Evolutionary conservation across 768 basidiomycete species (phyloP), one percentile per base, ranked within the genome.

Genomic region (Stropharia rugosoannulata): DNA sequence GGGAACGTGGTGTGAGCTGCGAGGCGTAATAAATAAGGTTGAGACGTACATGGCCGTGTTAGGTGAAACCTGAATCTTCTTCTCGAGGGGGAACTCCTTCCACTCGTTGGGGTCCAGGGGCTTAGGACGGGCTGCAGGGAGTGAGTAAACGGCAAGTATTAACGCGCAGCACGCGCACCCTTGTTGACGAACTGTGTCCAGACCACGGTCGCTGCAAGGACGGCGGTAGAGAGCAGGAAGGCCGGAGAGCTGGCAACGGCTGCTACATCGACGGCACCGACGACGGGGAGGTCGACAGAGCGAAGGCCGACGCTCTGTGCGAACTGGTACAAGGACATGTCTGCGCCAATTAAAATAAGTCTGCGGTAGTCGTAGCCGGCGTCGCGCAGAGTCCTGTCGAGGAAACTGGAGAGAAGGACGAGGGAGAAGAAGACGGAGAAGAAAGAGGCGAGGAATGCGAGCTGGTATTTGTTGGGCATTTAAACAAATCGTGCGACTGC

Each of bases 1-100:
- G 50, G 10, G 47, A 32, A 25, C 54, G 39, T 52, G 18, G 44
- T 49, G 18, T 48, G 47, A 55, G 50, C 40, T 61, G 49, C 55
- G 45, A 49, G 48, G 41, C 22, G 29, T 32, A 32, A 10, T 47
- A 49, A 16, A 9, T 25, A 19, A 42, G 45, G 43, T 38, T 19
- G 36, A 42, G 39, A 70, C 87, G 56, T 60, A 98, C 93, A 94
- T 80, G 66, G 97, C 96, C 38, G 97, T 99, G 75, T 99, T 99
- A 60, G 90, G 92, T 7, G 95, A 98, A 52, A 98, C 79, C 63
- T 83, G 75, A 45, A 84, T 86, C 73, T 96, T 97, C 63, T 91
- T 81, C 51, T 76, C 73, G 55, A 99, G 83, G 25, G 89, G 80
- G 75, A 92, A 98, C 60, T 87, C 78, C 63, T 89, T 80, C 90